Conservation (phyloP, 345 rosid genomes). For the Nephelium lappaceum region DNA sequence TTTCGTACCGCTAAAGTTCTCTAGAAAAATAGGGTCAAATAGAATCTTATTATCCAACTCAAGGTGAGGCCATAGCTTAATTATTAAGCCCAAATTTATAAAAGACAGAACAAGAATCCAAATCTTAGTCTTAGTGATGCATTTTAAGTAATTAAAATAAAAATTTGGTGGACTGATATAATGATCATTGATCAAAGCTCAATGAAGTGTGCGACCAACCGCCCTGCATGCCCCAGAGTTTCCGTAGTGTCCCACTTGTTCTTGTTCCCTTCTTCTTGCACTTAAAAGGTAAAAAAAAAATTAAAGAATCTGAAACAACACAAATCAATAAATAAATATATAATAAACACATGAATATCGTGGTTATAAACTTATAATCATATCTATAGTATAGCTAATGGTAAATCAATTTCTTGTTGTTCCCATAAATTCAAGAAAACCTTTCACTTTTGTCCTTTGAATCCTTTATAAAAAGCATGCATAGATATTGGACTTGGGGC, state of each 20-base stretch:
- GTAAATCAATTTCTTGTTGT: background rate
- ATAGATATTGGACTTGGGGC: background rate
- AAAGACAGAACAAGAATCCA: too few relatives aligned
- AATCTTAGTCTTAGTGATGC: too few relatives aligned
- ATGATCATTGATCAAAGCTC: background rate
- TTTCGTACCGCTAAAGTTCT: too few relatives aligned
- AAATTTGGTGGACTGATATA: background rate
- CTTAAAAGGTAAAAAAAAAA: background rate
- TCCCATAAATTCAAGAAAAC: background rate
- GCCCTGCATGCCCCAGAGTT: background rate
- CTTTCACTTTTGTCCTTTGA: constrained; percentile 13
- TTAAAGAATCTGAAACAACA: too few relatives aligned
- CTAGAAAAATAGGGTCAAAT: too few relatives aligned
- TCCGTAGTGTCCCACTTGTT: constrained; percentile 12
- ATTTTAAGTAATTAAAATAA: too few relatives aligned
- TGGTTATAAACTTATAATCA: background rate
- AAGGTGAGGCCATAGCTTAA: too few relatives aligned
- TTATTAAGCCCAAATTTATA: too few relatives aligned
- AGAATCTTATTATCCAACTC: too few relatives aligned
- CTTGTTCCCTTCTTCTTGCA: background rate
- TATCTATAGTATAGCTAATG: background rate
- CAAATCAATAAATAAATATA: too few relatives aligned
- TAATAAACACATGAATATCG: too few relatives aligned
- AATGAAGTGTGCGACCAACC: background rate
- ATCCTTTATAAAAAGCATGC: constrained; percentile 10